These are phyloP conservation scores for Skeletonema costatum DNA, from an alignment of 108 stramenopile species.

Conservation along the genomic window DNA sequence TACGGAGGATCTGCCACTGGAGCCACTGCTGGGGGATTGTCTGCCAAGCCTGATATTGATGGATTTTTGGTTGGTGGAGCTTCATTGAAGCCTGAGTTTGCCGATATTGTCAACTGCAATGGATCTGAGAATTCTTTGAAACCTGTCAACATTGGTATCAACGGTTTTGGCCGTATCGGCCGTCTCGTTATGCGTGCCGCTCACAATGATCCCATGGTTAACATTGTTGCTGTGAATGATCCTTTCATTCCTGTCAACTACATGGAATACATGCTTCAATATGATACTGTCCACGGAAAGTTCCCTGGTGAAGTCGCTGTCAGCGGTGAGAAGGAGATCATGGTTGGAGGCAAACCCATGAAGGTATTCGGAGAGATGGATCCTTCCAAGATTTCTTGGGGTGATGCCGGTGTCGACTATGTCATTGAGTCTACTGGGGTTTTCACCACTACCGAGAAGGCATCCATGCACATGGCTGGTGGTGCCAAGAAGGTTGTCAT, in stretches of 20 bases:
- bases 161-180: slow-evolving; percentile 89
- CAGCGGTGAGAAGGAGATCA: slow-evolving; percentile 68
- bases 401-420: slow-evolving; percentile 90
- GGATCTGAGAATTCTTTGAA: slow-evolving; percentile 59
- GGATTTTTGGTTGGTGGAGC: slow-evolving; percentile 99
- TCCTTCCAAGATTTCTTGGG: slow-evolving; percentile 95
- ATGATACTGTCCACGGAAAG: slow-evolving; percentile 94
- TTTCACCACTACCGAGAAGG: slow-evolving; percentile 89
- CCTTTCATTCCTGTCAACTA: slow-evolving; percentile 89
- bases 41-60: slow-evolving; percentile 96
- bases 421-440: slow-evolving; percentile 97
- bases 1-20: slow-evolving; percentile 96
- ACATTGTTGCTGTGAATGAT: slow-evolving; percentile 97
- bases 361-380: slow-evolving; percentile 94
- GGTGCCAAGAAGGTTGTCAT: slow-evolving; percentile 99
- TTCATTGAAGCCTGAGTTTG: slow-evolving; percentile 96
- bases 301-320: slow-evolving; percentile 69
- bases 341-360: slow-evolving; percentile 78
- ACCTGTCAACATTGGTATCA: slow-evolving; percentile 93
- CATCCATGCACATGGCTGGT: slow-evolving; percentile 84
- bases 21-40: slow-evolving; percentile 91
- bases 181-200: slow-evolving; percentile 97
- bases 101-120: slow-evolving; percentile 93
- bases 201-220: slow-evolving; percentile 82
- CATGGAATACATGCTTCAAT: slow-evolving; percentile 91